Evolutionary conservation across 2,329 filamentous ascomycete genomes (phyloP), one percentile per base, ranked within the genome.

Genomic region (Claviceps lovelessii): DNA sequence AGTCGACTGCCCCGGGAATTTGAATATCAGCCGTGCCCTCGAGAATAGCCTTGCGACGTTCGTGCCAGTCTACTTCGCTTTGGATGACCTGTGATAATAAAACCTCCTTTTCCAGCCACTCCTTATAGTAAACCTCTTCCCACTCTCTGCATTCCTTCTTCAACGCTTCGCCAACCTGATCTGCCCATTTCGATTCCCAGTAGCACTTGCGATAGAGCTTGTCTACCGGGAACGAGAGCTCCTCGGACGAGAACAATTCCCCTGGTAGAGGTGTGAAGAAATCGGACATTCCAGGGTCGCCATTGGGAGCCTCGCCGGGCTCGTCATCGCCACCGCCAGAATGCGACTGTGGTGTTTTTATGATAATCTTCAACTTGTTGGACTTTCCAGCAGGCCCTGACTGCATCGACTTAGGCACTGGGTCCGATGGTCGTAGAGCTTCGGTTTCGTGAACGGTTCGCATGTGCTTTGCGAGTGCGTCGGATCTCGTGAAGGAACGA

Each of bases 361-460:
- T 74, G 62, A 83, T 79, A 58, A 83, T 81, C 63, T 83, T 84
- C 42, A 83, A 70, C 60, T 80, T 80, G 56, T 73, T 73, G 48
- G 72, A 70, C 60, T 75, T 78, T 63, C 67, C 70, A 45, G 67
- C 64, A 19, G 65, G 69, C 42, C 64, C 68, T 2, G 73, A 65
- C 61, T 83, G 80, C 73, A 81, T 78, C 56, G 83, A 82, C 67
- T 88, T 86, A 28, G 85, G 83, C 13, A 88, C 80, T 2, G 85
- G 82, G 65, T 90, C 83, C 17, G 81, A 83, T 5, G 88, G 86
- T n/a, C 88, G 84, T 28, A 95, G 77, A 17, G 89, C 87, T 72
- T 98, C 93, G 4, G 91, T 96, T 68, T 98, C 93, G 73, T 98
- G 93, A 42, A 98, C 90, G 17, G 93, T 97, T 62, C 93, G 86